A percentile compares a stretch with the other conserved stretches of the same genome.
phyloP scores from a whole-genome alignment of 495 filamentous ascomycete genomes.

The Trypethelium eluteriae region DNA sequence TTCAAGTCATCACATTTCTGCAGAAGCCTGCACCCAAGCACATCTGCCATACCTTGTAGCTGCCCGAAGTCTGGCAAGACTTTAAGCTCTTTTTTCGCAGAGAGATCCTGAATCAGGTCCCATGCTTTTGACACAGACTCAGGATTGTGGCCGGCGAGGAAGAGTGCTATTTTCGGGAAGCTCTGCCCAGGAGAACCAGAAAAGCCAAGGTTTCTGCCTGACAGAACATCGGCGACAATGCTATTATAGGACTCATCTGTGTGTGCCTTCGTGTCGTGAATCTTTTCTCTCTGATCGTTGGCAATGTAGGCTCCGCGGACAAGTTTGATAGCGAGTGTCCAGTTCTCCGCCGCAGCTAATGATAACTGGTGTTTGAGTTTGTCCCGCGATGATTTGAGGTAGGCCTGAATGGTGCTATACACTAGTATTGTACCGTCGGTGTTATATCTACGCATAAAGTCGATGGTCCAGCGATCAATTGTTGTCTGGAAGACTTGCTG shows the following conservation, averaged over 20 bases:
- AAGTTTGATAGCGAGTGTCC: slow-evolving; percentile 36
- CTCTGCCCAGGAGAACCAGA: slow-evolving; percentile 11
- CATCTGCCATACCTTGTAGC: slow-evolving; percentile 33
- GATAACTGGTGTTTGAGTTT: slow-evolving; percentile 34
- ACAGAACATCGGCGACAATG: slow-evolving; percentile 35
- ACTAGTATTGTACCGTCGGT: slow-evolving; percentile 26
- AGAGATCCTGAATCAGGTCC: slow-evolving; percentile 33
- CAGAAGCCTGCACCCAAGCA: slow-evolving; percentile 26
- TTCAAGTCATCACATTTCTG: slow-evolving; percentile 12
- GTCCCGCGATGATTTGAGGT: slow-evolving; percentile 36
- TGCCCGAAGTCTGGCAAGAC: slow-evolving; percentile 37
- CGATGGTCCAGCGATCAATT: slow-evolving; percentile 37
- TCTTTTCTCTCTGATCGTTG: slow-evolving; percentile 35
- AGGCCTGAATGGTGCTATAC: slow-evolving; percentile 41
- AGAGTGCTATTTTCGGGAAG: slow-evolving; percentile 36
- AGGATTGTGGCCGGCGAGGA: slow-evolving; percentile 40
- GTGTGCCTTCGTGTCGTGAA: slow-evolving; percentile 39
- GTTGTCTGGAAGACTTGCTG: slow-evolving; percentile 35
- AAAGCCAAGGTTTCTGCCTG: slow-evolving; percentile 24
- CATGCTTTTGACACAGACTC: slow-evolving; percentile 34
- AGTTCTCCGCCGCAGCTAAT: slow-evolving; percentile 32
- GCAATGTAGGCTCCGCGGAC: slow-evolving; percentile 41
- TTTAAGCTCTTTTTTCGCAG: slow-evolving; percentile 31
- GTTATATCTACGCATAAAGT: slow-evolving; percentile 40
- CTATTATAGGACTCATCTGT: slow-evolving; percentile 40